Evolutionary conservation across 495 filamentous ascomycete genomes (phyloP), one percentile per base, ranked within the genome.

Genomic region (Aspergillus diversus): DNA sequence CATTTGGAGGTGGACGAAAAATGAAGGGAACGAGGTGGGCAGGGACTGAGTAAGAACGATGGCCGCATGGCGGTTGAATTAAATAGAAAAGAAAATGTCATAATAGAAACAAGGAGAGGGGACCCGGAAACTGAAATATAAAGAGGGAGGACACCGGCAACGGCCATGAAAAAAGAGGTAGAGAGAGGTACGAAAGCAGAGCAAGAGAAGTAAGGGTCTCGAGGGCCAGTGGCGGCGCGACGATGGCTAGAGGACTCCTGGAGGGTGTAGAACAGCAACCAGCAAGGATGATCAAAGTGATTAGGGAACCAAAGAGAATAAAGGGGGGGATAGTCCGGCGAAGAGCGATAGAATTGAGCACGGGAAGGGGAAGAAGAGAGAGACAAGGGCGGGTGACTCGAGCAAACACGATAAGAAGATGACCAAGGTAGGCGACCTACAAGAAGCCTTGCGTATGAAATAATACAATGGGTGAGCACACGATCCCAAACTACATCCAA

Each of bases 361-460:
- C 59, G 58, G 68, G 63, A 46, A 66, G 64, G 65, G 66, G 43
- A 71, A 67, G 56, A 65, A 47, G 60, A 39, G 21, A 68, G 57
- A 69, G 63, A 70, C 63, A 49, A 65, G 48, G 61, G 57, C 57
- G 54, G 60, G 60, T 61, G 62, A 46, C 54, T 55, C 46, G 56
- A 58, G 57, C 51, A 53, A 64, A 69, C 64, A 50, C 50, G 63
- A 71, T 62, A 68, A 64, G 55, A 58, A 66, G 57, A 63, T 58
- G 70, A 58, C 63, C 60, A 67, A 73, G 71, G 66, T 63, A 78
- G 74, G 76, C 75, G 65, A 80, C 78, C 78, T 80, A 80, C 77
- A 78, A 80, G 75, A 80, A 77, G 75, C 77, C 77, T 71, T 70
- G 61, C 66, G 64, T 61, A 61, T 62, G 60, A 61, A 71, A 60